phyloP scores from a whole-genome alignment of 176 grass and related monocot genomes.

The Alopecurus myosuroides region DNA sequence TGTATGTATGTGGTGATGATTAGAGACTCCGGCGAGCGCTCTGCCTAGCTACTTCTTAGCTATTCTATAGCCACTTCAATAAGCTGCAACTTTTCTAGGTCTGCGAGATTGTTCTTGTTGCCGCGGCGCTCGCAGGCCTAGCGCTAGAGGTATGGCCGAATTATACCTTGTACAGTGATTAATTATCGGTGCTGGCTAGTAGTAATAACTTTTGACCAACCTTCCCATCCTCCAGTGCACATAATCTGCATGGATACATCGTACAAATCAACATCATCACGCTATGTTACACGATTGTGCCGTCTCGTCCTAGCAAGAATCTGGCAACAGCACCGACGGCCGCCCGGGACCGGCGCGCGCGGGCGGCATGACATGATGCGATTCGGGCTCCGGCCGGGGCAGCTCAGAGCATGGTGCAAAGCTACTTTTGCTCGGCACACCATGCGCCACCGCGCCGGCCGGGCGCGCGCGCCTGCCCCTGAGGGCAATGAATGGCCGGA shows the following conservation, averaged over 20 bases:
- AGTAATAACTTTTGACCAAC: constrained; percentile 10
- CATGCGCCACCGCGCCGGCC: neutral
- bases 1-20: neutral
- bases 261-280: neutral
- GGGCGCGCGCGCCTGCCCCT: neutral
- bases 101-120: neutral
- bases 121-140: neutral
- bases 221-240: neutral
- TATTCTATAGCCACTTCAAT: constrained; percentile 13
- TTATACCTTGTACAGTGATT: constrained; percentile 2
- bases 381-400: neutral
- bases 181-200: neutral
- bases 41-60: neutral
- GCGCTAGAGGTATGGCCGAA: neutral
- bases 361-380: neutral
- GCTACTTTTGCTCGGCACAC: constrained; percentile 26
- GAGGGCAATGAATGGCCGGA: constrained; percentile 51
- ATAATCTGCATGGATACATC: neutral
- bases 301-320: neutral
- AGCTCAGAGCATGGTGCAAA: neutral
- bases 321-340: neutral
- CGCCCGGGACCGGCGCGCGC: neutral
- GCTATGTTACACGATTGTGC: neutral
- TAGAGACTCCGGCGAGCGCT: neutral
- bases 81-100: neutral